These are phyloP conservation scores for Phaeosphaeria sp. DNA, from an alignment of 2,329 filamentous ascomycete genomes.

Conservation along the genomic window DNA sequence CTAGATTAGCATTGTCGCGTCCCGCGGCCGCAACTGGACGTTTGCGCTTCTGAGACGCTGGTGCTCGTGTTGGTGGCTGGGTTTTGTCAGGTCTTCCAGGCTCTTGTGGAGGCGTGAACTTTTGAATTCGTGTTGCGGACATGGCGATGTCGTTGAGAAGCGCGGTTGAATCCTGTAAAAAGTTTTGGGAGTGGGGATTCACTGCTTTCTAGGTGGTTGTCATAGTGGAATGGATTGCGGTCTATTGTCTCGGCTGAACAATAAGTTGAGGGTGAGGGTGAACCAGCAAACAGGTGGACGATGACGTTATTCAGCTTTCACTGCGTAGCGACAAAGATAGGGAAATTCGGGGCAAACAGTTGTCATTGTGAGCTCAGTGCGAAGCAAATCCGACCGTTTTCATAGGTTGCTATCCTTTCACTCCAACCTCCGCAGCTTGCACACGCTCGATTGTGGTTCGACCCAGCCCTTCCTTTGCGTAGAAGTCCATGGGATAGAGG, in stretches of 20 bases:
- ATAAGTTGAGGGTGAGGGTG: background rate
- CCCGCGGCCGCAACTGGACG: background rate
- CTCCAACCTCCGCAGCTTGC: constrained; percentile 25
- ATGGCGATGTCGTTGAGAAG: background rate
- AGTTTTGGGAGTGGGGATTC: background rate
- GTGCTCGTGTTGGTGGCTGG: background rate
- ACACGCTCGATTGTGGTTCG: constrained; percentile 64
- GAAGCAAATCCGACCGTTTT: too few relatives aligned
- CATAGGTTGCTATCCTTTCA: constrained; percentile 1
- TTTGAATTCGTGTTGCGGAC: background rate
- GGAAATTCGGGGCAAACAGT: background rate
- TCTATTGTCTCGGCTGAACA: background rate
- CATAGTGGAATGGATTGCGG: background rate
- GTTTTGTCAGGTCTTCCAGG: background rate
- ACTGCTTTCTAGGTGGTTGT: background rate
- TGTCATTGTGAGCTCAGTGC: background rate
- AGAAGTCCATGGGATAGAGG: constrained; percentile 98
- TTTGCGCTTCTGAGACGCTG: background rate
- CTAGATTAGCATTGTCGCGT: too few relatives aligned
- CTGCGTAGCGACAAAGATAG: background rate
- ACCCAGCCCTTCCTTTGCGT: constrained; percentile 88
- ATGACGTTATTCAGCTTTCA: background rate
- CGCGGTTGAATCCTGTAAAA: background rate
- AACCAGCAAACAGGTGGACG: background rate
- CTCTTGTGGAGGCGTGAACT: background rate